Conservation (phyloP, 805 yeast species). For the Spathaspora passalidarum region DNA sequence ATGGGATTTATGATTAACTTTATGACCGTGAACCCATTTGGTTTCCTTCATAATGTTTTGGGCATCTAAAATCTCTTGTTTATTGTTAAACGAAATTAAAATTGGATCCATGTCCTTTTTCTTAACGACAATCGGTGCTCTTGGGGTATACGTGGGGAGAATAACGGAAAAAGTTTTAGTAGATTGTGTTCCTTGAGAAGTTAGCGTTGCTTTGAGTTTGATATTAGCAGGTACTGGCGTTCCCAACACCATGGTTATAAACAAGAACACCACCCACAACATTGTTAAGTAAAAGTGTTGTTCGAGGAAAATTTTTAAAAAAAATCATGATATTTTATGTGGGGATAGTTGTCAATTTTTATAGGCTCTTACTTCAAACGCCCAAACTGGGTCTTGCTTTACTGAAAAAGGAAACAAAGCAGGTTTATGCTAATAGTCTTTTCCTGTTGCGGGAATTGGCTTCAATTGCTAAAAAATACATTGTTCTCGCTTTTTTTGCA, state of each 20-base stretch:
- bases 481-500: background rate
- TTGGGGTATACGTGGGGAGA: slow-evolving; percentile 18
- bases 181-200: slow-evolving; percentile 5
- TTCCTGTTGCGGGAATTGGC: background rate
- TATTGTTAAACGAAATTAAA: slow-evolving; percentile 14
- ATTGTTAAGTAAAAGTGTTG: background rate
- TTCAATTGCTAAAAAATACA: background rate
- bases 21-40: slow-evolving; percentile 2
- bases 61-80: slow-evolving; percentile 9
- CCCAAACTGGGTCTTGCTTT: background rate
- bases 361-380: background rate
- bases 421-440: background rate
- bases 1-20: background rate
- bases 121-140: slow-evolving; percentile 7
- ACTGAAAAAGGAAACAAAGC: background rate
- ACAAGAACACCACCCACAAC: background rate
- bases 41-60: background rate
- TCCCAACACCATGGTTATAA: slow-evolving; percentile 7
- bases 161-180: slow-evolving; percentile 14
- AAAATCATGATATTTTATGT: background rate
- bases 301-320: background rate
- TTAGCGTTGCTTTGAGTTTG: slow-evolving; percentile 17
- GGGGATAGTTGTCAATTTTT: background rate
- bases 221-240: slow-evolving; percentile 31
- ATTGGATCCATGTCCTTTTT: slow-evolving; percentile 9